Evolutionary conservation across 306 rosid species (phyloP).

Genomic region (Cyclanthera cordifolia): DNA sequence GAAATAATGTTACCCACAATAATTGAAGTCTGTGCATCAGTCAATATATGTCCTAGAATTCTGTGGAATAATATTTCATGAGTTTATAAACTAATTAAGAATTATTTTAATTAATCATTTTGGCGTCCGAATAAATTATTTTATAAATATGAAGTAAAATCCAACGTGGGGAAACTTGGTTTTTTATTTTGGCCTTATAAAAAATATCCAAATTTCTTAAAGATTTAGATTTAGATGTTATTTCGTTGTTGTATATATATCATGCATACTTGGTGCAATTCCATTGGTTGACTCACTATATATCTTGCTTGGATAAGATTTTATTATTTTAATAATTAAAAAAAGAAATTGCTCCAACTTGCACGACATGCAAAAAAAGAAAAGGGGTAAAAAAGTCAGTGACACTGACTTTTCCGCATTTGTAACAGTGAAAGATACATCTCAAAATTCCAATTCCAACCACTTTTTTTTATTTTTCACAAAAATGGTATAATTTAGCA

Average conservation of each 20-base stretch:
- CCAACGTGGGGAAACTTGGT: background rate
- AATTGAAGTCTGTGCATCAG: background rate
- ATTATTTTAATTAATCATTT: background rate
- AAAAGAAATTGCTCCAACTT: slow-evolving; percentile 9
- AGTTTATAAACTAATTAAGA: background rate
- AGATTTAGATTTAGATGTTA: slow-evolving; percentile 1
- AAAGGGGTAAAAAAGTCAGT: background rate
- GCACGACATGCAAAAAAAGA: slow-evolving; percentile 2
- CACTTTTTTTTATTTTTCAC: background rate
- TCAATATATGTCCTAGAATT: background rate
- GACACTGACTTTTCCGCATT: slow-evolving; percentile 12
- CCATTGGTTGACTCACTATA: slow-evolving; percentile 15
- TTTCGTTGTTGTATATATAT: background rate
- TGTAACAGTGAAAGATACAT: slow-evolving; percentile 8
- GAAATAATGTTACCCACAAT: background rate
- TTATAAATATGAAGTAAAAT: background rate
- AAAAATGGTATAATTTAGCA: background rate
- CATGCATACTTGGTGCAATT: background rate
- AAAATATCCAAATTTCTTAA: background rate
- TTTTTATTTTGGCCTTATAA: background rate
- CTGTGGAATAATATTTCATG: background rate
- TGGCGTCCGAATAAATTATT: background rate
- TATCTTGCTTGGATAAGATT: slow-evolving; percentile 9
- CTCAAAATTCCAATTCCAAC: slow-evolving; percentile 7
- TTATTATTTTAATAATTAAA: no score